Evolutionary conservation across 371 early-diverging fungal species (phyloP).

Genomic region (Mucor irregularis): DNA sequence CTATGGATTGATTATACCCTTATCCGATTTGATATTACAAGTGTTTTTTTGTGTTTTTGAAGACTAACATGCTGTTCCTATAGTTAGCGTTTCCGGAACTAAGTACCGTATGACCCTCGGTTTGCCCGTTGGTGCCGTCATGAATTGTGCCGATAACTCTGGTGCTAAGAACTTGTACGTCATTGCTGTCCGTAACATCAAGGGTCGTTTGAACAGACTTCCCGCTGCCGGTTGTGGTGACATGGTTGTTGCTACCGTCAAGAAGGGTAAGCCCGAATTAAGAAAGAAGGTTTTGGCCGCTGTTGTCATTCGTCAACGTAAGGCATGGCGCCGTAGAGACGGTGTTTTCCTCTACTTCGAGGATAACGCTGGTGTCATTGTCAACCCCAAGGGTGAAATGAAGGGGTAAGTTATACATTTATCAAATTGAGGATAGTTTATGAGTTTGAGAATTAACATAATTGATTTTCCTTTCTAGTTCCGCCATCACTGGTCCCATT

Average conservation of each 20-base stretch:
- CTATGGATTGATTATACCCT: no score
- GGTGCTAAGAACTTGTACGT: conserved; percentile 99
- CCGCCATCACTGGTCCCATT: conserved; percentile 99
- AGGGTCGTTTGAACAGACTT: conserved; percentile 98
- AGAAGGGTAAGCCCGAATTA: conserved; percentile 99
- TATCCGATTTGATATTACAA: no score
- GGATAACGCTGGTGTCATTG: conserved; percentile 69
- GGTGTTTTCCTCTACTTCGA: conserved; percentile 99
- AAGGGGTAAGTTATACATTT: conserved; percentile 73
- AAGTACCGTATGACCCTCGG: conserved; percentile 99
- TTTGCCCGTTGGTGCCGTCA: conserved; percentile 99
- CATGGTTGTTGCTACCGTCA: conserved; percentile 99
- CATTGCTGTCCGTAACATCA: conserved; percentile 97
- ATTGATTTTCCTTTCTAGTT: conserved; percentile 28
- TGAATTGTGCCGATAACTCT: conserved; percentile 99
- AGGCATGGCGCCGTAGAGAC: conserved; percentile 99
- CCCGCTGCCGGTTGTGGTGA: conserved; percentile 99
- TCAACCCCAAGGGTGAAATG: conserved; percentile 99
- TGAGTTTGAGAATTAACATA: background rate
- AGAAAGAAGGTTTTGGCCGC: conserved; percentile 99
- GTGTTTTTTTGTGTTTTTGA: no score
- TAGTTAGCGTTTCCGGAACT: conserved; percentile 82
- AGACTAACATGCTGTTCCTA: conserved; percentile 9
- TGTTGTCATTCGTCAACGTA: conserved; percentile 99
- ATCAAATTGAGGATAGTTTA: no score